phyloP scores from a whole-genome alignment of 106 monocot genomes.

The Dactylorhiza incarnata region DNA sequence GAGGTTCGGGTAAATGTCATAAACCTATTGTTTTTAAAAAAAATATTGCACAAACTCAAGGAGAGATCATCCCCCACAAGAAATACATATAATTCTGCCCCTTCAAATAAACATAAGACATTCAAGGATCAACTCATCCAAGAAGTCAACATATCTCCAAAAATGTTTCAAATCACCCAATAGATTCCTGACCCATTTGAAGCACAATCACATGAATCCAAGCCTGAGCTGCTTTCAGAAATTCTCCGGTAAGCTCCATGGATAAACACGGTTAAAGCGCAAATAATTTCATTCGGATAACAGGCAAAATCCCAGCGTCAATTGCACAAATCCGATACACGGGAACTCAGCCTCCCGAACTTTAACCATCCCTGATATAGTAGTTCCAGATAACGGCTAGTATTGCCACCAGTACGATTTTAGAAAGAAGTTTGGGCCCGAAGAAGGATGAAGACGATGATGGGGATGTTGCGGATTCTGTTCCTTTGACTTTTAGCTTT shows the following conservation, averaged over 20 bases:
- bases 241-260: not conserved
- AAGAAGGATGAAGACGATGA: slow-evolving; percentile 22
- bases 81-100: no score
- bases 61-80: no score
- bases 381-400: slow-evolving; percentile 50
- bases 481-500: slow-evolving; percentile 25
- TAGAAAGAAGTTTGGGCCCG: slow-evolving; percentile 31
- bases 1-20: no score
- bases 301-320: not conserved
- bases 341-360: not conserved
- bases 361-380: slow-evolving; percentile 20
- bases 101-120: not conserved
- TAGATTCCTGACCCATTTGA: not conserved
- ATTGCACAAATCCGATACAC: not conserved
- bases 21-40: no score
- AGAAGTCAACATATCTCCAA: not conserved
- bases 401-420: slow-evolving; percentile 39
- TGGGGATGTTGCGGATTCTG: slow-evolving; percentile 7
- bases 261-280: not conserved
- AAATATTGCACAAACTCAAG: no score
- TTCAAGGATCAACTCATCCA: not conserved
- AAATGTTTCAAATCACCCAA: not conserved
- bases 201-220: not conserved
- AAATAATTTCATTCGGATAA: not conserved
- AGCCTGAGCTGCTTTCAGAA: not conserved